These are phyloP conservation scores for Aquilaria sinensis DNA, from an alignment of 345 rosid genomes.

Conservation along the genomic window DNA sequence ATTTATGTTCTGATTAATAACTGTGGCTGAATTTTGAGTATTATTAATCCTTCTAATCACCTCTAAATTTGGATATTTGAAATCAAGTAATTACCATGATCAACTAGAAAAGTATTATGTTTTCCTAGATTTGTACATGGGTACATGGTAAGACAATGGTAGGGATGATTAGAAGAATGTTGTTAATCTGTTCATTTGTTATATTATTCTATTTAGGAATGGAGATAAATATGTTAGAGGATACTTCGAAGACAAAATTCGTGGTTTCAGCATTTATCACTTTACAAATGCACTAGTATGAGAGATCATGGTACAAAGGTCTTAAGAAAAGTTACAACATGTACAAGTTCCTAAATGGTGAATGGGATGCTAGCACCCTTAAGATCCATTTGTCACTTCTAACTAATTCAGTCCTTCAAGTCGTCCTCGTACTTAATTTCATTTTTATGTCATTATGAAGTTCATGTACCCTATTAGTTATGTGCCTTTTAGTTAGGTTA, in stretches of 20 bases:
- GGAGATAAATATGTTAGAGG: conserved; percentile 93
- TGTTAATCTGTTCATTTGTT: not conserved
- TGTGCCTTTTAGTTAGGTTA: not conserved
- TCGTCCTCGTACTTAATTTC: conserved; percentile 50
- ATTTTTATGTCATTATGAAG: not conserved
- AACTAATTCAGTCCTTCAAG: conserved; percentile 40
- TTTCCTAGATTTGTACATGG: too few species aligned
- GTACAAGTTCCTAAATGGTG: conserved; percentile 73
- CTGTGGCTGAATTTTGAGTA: too few species aligned
- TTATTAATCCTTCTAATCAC: too few species aligned
- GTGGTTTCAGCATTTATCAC: conserved; percentile 86
- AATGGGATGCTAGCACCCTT: conserved; percentile 74
- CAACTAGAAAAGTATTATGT: too few species aligned
- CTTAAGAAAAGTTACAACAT: conserved; percentile 81
- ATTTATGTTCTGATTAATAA: too few species aligned
- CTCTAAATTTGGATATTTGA: not conserved
- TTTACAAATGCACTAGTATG: conserved; percentile 86
- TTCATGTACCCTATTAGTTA: not conserved
- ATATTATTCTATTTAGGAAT: conserved; percentile 45
- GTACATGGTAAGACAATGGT: too few species aligned
- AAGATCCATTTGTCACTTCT: conserved; percentile 34
- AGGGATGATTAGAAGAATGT: not conserved
- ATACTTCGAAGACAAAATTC: conserved; percentile 88
- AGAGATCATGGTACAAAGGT: conserved; percentile 98
- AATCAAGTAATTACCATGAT: not conserved